phyloP scores from a whole-genome alignment of 345 rosid genomes.

The Salix viminalis region DNA sequence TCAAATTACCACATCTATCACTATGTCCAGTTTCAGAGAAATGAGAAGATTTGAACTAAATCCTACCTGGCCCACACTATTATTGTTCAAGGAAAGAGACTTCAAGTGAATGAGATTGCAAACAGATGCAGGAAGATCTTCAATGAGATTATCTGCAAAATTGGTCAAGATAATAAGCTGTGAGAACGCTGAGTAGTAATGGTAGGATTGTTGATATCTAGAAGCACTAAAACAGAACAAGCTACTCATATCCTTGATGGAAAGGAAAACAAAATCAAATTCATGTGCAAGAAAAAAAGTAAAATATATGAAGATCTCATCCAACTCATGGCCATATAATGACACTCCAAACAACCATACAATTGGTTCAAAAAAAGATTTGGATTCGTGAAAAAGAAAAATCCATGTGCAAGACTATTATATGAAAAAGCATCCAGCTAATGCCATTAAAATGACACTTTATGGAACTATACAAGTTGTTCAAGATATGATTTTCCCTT shows the following conservation, averaged over 20 bases:
- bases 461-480: not conserved
- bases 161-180: constrained; percentile 16
- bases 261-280: not conserved
- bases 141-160: constrained; percentile 72
- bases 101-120: constrained; percentile 76
- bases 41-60: not conserved
- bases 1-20: not conserved
- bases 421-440: not conserved
- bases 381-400: too few relatives aligned
- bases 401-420: not conserved
- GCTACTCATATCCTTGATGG: not conserved
- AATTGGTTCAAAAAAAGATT: not conserved
- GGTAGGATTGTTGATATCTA: constrained; percentile 3
- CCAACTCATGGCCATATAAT: not conserved
- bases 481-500: not conserved
- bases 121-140: constrained; percentile 76
- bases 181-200: constrained; percentile 5
- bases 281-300: not conserved
- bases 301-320: not conserved
- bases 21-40: not conserved
- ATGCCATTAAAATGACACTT: not conserved
- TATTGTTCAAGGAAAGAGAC: constrained; percentile 68
- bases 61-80: constrained; percentile 66
- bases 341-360: not conserved
- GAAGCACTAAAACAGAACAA: not conserved